These are phyloP conservation scores for Dendrobium catenatum DNA, from an alignment of 106 monocot genomes.

Conservation along the genomic window DNA sequence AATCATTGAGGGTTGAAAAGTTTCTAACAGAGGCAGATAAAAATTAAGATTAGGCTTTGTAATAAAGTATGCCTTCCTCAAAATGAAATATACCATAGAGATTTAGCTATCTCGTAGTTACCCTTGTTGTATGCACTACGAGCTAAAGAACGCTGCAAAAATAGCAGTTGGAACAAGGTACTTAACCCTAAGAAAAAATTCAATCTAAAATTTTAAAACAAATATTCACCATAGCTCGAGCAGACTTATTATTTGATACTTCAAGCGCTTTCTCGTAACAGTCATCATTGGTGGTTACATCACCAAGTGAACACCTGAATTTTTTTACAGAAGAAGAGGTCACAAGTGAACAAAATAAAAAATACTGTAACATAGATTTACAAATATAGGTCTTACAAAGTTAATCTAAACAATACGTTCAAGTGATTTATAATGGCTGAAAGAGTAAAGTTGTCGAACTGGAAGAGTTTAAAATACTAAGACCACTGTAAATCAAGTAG, in stretches of 20 bases:
- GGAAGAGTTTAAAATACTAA: neutral
- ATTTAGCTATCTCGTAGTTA: slow-evolving; percentile 68
- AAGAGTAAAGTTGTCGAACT: neutral
- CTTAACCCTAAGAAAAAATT: neutral
- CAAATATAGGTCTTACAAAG: neutral
- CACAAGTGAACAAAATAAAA: neutral
- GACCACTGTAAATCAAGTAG: too few species aligned
- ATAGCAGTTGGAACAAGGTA: neutral
- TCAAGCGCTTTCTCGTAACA: slow-evolving; percentile 85
- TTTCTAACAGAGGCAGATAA: neutral
- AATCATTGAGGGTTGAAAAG: neutral
- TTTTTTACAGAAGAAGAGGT: neutral
- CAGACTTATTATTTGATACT: slow-evolving; percentile 85
- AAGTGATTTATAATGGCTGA: neutral
- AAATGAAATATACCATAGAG: slow-evolving; percentile 62
- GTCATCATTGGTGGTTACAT: slow-evolving; percentile 78
- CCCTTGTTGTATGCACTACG: slow-evolving; percentile 91
- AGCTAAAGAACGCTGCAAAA: slow-evolving; percentile 74
- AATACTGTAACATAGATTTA: neutral
- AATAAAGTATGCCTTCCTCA: neutral
- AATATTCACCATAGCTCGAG: slow-evolving; percentile 72
- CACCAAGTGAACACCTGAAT: slow-evolving; percentile 93
- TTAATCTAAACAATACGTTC: neutral
- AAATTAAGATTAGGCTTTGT: neutral
- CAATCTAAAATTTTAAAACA: neutral